Conservation (phyloP, 2,329 filamentous ascomycete species). For the Plectosphaerella plurivora region DNA sequence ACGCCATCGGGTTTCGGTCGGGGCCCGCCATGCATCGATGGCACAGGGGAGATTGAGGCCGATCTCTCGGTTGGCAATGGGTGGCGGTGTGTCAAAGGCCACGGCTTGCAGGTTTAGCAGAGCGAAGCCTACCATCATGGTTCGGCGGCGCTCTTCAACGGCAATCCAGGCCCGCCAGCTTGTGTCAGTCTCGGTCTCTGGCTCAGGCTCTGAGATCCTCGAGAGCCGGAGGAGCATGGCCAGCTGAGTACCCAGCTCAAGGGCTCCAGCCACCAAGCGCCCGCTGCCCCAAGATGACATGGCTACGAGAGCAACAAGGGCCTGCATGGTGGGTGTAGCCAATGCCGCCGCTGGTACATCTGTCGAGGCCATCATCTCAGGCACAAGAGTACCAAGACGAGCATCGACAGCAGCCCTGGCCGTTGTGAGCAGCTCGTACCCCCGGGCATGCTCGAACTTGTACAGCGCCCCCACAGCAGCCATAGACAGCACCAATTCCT, state of each 20-base stretch:
- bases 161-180: neutral
- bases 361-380: too few relatives aligned
- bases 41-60: constrained; percentile 7
- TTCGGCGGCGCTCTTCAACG: neutral
- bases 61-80: constrained; percentile 12
- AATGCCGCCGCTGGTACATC: too few relatives aligned
- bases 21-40: neutral
- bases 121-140: constrained; percentile 25
- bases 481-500: constrained; percentile 42
- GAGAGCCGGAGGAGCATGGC: neutral
- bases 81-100: constrained; percentile 36
- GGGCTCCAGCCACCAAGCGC: neutral
- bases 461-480: constrained; percentile 42
- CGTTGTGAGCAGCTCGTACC: constrained; percentile 24
- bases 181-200: neutral
- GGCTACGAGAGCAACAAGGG: neutral
- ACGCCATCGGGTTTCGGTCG: neutral
- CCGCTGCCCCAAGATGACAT: neutral
- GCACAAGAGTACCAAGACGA: too few relatives aligned
- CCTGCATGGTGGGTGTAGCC: neutral
- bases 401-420: neutral
- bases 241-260: neutral
- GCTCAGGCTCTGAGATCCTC: neutral
- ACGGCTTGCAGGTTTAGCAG: constrained; percentile 49
- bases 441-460: constrained; percentile 42